Evolutionary conservation across 2,329 filamentous ascomycete species (phyloP), one percentile per base, ranked within the genome.

Genomic region (Pseudofabraea citricarpa): DNA sequence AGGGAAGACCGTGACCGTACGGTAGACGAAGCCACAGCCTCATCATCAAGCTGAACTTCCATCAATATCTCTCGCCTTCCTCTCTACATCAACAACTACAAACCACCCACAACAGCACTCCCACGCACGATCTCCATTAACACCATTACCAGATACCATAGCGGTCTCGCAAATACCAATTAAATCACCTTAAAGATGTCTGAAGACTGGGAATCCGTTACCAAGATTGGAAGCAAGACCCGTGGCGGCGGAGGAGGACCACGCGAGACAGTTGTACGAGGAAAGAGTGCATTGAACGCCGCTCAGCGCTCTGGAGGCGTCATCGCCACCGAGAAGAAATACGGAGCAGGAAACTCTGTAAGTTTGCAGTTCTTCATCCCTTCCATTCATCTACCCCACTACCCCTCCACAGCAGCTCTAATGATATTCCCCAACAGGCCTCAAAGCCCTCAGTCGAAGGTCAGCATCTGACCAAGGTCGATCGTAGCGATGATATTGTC

Each of bases 391-490:
- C 22, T 21, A 38, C 9, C 20, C 44, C 24, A 13, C 37, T 31
- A 31, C 12, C 38, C 35, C 36, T 27, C n/a, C 27, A 26, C 40
- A 20, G 18, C 24, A 10, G 32, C 12, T 13, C 36, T 5, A 16
- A 46, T 46, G 47, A 48, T 21, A 21, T 10, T 21, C 33, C 20
- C 20, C 21, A 26, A 42, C 53, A 77, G 70, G 63, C 73, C 51
- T 68, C 73, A 59, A 74, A 73, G 61, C 71, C 70, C 49, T 75
- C 63, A 42, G 59, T 74, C 54, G 91, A 97, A 71, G 93, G 93
- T 57, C 93, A 98, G 72, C 90, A 88, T 64, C 77, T 97, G 54
- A 97, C 93, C 56, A 96, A 97, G 75, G 90, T 98, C 67, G 93
- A 97, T 76, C 90, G 91, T 56, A 84, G 83, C 64, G 90, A 97